Evolutionary conservation across 2,329 filamentous ascomycete genomes (phyloP).

Genomic region (Penicillium sp.): DNA sequence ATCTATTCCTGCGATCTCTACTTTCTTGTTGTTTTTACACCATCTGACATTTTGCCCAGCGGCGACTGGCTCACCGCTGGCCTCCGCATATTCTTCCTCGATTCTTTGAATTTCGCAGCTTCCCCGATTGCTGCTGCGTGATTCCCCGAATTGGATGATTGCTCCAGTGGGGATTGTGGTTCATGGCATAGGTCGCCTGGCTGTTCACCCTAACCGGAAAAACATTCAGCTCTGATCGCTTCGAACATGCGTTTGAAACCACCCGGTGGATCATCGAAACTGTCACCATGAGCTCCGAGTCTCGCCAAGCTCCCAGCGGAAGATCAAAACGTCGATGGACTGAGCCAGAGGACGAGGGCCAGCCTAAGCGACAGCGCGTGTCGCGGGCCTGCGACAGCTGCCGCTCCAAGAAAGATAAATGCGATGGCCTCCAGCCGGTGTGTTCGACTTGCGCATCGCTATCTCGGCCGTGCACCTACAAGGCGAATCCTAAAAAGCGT

Average conservation of each 20-base stretch:
- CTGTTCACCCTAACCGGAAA: slow-evolving; percentile 23
- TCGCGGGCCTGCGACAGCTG: slow-evolving; percentile 66
- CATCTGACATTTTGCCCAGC: slow-evolving; percentile 16
- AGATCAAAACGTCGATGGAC: slow-evolving; percentile 29
- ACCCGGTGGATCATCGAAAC: slow-evolving; percentile 23
- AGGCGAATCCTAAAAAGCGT: slow-evolving; percentile 66
- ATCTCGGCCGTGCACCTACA: slow-evolving; percentile 63
- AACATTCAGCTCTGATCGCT: slow-evolving; percentile 25
- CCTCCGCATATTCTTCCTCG: neutral
- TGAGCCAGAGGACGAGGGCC: slow-evolving; percentile 26
- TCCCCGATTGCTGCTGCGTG: slow-evolving; percentile 1
- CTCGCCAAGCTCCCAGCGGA: slow-evolving; percentile 28
- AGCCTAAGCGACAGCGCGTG: slow-evolving; percentile 57
- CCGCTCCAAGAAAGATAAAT: slow-evolving; percentile 62
- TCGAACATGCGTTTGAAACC: slow-evolving; percentile 26
- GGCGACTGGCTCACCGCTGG: slow-evolving; percentile 18
- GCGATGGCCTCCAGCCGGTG: slow-evolving; percentile 61
- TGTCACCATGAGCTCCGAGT: slow-evolving; percentile 31
- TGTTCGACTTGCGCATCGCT: slow-evolving; percentile 63
- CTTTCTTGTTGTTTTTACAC: neutral
- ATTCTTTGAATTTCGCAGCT: no score
- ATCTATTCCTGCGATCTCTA: no score
- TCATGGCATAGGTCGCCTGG: slow-evolving; percentile 14
- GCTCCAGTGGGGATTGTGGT: slow-evolving; percentile 7
- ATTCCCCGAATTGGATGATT: slow-evolving; percentile 15